Evolutionary conservation across 495 filamentous ascomycete genomes (phyloP), one percentile per base, ranked within the genome.

Genomic region (Penicillium cinerascens): DNA sequence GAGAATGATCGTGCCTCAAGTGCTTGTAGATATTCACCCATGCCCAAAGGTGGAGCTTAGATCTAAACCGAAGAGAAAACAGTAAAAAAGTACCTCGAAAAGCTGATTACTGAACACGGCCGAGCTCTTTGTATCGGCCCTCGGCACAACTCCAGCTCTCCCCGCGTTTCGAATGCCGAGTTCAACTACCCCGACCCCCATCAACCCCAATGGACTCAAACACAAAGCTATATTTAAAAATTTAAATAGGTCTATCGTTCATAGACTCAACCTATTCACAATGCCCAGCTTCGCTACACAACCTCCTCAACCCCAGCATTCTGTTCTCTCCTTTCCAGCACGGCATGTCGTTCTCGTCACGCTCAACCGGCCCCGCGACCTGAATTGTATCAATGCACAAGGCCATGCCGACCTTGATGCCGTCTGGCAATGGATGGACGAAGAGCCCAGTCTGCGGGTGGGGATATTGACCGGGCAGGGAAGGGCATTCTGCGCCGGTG

Each of bases 401-500:
- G 78, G 76, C 35, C 73, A 84, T 63, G 59, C 58, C 21, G 82
- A 84, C 43, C 71, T 81, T 25, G 69, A 81, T 40, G 64, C 66
- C 0, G 58, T 84, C 2, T 82, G 78, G 70, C 60, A 73, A 51
- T 84, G 81, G 81, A 66, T 83, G 55, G 82, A 84, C 55, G 65
- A 64, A 0, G 78, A 83, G 61, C 79, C 82, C 0, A 66, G 63
- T 3, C 55, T 84, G 13, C 75, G 78, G 11, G 78, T 82, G 7
- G 81, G 74, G 2, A 72, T 84, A 18, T 53, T 84, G 11, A 84
- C 82, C 0, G 82, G 81, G 0, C 68, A 64, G 16, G 82, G 82
- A 17, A 69, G 75, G 45, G 78, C 81, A 2, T 84, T 84, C 49
- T 84, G 79, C 55, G 82, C 82, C 0, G 82, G 82, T 1, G 79